Conservation (phyloP, 805 yeast species). For the Yamadazyma endophytica region DNA sequence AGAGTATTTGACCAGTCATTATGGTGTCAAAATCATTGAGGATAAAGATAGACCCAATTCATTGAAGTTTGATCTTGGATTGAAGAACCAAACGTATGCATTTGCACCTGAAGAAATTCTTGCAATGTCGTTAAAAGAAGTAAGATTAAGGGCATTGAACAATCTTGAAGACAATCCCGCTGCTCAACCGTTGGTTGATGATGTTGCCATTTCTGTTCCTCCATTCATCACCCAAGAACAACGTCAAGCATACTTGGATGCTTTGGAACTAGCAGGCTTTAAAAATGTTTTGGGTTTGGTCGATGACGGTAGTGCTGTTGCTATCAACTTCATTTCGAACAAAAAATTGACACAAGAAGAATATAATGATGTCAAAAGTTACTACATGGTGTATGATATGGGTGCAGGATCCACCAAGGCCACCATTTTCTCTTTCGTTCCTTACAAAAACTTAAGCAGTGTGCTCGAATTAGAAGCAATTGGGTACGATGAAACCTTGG, state of each 20-base stretch:
- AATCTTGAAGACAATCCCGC: conserved; percentile 53
- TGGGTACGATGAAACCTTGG: conserved; percentile 62
- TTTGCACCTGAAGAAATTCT: conserved; percentile 68
- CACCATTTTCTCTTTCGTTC: conserved; percentile 66
- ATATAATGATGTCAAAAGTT: conserved; percentile 36
- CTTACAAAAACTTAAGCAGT: conserved; percentile 38
- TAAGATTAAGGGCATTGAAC: conserved; percentile 58
- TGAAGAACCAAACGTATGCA: conserved; percentile 23
- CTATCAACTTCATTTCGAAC: conserved; percentile 69
- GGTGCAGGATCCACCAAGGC: conserved; percentile 93
- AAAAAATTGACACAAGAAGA: conserved; percentile 36
- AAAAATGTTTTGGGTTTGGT: conserved; percentile 60
- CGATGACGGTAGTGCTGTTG: conserved; percentile 91
- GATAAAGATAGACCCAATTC: conserved; percentile 41
- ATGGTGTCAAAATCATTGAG: conserved; percentile 50
- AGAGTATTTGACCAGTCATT: conserved; percentile 51
- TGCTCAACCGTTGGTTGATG: conserved; percentile 50
- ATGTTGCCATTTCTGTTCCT: conserved; percentile 75
- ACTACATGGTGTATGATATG: conserved; percentile 78
- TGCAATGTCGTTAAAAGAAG: conserved; percentile 76
- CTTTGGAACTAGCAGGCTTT: conserved; percentile 66
- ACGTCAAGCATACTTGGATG: conserved; percentile 67
- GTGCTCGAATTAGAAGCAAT: conserved; percentile 65
- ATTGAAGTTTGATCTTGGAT: conserved; percentile 51
- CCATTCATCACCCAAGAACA: conserved; percentile 61